Conservation (phyloP, 306 rosid genomes). For the Medicago lupulina region DNA sequence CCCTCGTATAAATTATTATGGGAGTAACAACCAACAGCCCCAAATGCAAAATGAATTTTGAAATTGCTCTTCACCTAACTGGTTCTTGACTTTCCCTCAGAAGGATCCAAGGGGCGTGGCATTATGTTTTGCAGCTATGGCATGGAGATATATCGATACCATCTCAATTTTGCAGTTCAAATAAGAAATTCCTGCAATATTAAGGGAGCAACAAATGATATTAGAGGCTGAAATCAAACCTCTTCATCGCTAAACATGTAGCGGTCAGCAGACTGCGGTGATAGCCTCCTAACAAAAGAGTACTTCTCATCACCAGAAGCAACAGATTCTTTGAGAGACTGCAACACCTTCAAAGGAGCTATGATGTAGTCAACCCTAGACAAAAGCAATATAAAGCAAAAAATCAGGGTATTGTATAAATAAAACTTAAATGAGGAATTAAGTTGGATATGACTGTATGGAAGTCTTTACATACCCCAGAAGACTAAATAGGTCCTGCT, state of each 20-base stretch:
- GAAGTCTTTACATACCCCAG: constrained; percentile 67
- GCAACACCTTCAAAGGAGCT: constrained; percentile 91
- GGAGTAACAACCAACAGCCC: constrained; percentile 9
- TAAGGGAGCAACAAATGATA: constrained; percentile 22
- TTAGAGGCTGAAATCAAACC: constrained; percentile 56
- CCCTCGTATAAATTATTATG: background rate
- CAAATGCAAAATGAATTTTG: constrained; percentile 16
- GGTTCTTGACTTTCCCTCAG: constrained; percentile 18
- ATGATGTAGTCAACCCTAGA: constrained; percentile 92
- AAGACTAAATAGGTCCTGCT: constrained; percentile 93
- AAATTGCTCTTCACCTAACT: constrained; percentile 21
- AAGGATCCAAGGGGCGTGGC: constrained; percentile 17
- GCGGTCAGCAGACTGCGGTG: constrained; percentile 77
- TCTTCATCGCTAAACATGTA: constrained; percentile 74
- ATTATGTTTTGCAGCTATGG: constrained; percentile 15
- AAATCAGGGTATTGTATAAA: constrained; percentile 8
- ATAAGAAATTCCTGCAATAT: constrained; percentile 24
- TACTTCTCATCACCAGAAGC: constrained; percentile 81
- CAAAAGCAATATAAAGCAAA: constrained; percentile 33
- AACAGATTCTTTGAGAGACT: constrained; percentile 87
- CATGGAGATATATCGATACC: constrained; percentile 3
- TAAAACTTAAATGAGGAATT: constrained; percentile 38
- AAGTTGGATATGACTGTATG: constrained; percentile 32
- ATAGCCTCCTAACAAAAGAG: constrained; percentile 82
- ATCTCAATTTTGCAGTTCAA: constrained; percentile 14